Conservation (phyloP, 2,329 filamentous ascomycete species). For the Aotearoamyces nothofagi region DNA sequence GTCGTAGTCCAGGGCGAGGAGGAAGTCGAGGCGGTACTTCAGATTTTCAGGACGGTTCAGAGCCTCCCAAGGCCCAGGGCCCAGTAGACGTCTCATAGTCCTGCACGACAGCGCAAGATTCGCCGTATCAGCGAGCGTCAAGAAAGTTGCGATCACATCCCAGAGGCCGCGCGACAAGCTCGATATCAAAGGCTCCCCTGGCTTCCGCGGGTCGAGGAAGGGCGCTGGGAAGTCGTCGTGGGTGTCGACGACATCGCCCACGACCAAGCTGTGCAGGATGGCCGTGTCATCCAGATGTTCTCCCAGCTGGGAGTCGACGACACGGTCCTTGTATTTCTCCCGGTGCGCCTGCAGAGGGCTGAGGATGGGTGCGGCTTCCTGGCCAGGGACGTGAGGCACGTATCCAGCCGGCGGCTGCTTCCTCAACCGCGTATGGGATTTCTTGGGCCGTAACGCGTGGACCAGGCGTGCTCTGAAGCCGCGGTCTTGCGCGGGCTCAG, state of each 20-base stretch:
- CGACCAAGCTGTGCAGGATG: constrained; percentile 15
- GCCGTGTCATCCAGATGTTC: constrained; percentile 18
- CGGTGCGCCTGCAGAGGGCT: not conserved
- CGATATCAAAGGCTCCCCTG: constrained; percentile 26
- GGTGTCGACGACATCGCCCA: not conserved
- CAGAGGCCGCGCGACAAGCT: constrained; percentile 30
- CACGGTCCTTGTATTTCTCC: not conserved
- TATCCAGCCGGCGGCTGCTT: too few species aligned
- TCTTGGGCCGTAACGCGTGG: too few species aligned
- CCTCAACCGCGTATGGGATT: too few species aligned
- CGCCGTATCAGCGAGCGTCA: constrained; percentile 30
- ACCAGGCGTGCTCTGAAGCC: too few species aligned
- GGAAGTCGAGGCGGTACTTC: constrained; percentile 31
- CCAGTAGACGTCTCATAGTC: constrained; percentile 27
- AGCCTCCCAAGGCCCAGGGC: constrained; percentile 22
- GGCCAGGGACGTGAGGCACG: too few species aligned
- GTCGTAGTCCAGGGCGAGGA: constrained; percentile 31
- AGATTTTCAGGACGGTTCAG: constrained; percentile 27
- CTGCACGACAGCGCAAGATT: constrained; percentile 32
- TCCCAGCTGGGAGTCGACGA: constrained; percentile 12
- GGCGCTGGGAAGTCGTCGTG: constrained; percentile 11
- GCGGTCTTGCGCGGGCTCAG: too few species aligned
- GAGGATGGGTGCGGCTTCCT: too few species aligned
- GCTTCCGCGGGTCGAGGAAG: constrained; percentile 9
- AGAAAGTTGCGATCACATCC: constrained; percentile 24